Percentiles rank a stretch among this genome's conserved stretches.
These are phyloP conservation scores for Trametes cinnabarina DNA, from an alignment of 768 basidiomycete species.

Conservation along the genomic window DNA sequence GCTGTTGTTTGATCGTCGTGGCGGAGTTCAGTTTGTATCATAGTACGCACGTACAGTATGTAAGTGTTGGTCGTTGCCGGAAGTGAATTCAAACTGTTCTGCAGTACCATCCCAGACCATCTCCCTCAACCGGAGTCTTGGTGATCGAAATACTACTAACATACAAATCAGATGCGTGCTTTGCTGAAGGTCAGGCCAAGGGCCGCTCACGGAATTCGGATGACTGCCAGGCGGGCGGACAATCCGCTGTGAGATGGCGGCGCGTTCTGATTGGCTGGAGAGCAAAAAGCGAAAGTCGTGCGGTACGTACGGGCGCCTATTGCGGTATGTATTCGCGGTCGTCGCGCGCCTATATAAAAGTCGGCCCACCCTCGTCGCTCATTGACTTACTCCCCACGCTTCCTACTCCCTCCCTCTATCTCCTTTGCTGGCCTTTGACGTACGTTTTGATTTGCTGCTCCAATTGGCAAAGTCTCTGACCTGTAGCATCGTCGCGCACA, in stretches of 20 bases:
- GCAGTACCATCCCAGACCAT: no score
- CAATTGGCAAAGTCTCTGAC: no score
- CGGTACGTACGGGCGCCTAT: constrained; percentile 1
- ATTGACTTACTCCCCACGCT: not conserved
- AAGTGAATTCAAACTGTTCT: no score
- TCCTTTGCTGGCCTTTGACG: not conserved
- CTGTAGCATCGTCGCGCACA: not conserved
- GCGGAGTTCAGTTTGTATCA: no score
- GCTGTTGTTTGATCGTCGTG: not conserved
- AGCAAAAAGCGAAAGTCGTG: constrained; percentile 10
- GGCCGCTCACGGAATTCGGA: not conserved
- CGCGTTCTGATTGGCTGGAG: not conserved
- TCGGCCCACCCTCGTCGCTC: constrained; percentile 10
- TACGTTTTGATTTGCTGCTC: not conserved
- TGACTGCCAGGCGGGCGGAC: not conserved
- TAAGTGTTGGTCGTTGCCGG: no score
- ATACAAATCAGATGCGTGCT: no score
- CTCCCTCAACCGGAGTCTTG: no score
- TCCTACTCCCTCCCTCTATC: not conserved
- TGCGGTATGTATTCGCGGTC: not conserved
- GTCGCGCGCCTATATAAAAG: constrained; percentile 12
- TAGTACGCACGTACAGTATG: no score
- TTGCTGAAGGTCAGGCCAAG: no score
- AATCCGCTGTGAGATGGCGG: not conserved
- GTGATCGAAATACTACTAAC: no score